Base-by-base conservation (phyloP, 2,329 filamentous ascomycete genomes). In the Emericellopsis atlantica region DNA sequence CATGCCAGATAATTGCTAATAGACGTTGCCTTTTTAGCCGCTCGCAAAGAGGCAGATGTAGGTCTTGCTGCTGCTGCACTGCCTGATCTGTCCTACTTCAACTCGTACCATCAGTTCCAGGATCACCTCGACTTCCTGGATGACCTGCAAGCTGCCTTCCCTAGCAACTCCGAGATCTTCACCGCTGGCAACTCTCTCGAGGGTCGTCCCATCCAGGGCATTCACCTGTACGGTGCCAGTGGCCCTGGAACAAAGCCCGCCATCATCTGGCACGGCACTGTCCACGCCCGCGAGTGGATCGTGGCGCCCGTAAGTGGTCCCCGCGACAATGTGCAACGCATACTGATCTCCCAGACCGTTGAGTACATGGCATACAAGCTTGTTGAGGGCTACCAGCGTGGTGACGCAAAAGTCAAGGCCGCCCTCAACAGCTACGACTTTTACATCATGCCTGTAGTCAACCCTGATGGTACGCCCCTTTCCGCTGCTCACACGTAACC, bases 351-450 rank as follows among this genome's bases (percentile, higher is more conserved):
- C 18, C 12, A 61, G 60, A 57, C 62, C 6, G 60, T 66, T 33
- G 73, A 78, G 51, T 78, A 74, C 51, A 55, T 74, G 14, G 63
- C 67, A 9, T 67, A 66, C 45, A 56, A 62, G 15, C 58, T 79
- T 26, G 55, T 76, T 15, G 58, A 58, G 31, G 62, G 64, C 39
- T 74, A 73, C 48, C 51, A 50, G 26, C 54, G 55, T 15, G 51
- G 58, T 12, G 48, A 57, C n/a, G 53, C 58, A 4, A 53, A 11
- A n/a, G n/a, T 68, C 32, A 62, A 55, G 32, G 51, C 56, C 1
- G 66, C 73, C 40, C 64, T 81, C 21, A 67, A 81, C 55, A 72
- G 65, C 42, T 80, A 77, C 51, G 80, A 84, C 57, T 79, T 79
- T 48, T 81, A 79, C 54, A 68, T 83, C 48, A 66, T 80, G 45